These are phyloP conservation scores for Neltuma alba DNA, from an alignment of 306 rosid species.

Conservation along the genomic window DNA sequence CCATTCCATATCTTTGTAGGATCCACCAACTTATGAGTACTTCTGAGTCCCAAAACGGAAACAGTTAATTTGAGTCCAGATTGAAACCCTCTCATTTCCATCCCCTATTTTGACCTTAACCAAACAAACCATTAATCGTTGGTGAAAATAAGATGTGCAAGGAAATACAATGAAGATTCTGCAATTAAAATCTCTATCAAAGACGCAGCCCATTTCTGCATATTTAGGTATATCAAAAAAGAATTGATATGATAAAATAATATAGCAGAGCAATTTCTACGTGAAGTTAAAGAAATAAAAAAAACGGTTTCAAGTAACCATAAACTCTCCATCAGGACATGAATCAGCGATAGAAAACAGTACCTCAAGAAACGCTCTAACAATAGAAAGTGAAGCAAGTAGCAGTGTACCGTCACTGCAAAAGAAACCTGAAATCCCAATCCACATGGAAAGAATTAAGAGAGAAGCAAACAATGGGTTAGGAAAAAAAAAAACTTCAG, in stretches of 20 bases:
- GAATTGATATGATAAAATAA: neutral
- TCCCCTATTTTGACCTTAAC: neutral
- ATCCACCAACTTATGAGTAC: neutral
- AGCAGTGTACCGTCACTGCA: constrained; percentile 77
- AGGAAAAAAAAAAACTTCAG: neutral
- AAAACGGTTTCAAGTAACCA: constrained; percentile 13
- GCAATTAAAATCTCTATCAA: constrained; percentile 21
- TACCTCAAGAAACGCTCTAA: constrained; percentile 86
- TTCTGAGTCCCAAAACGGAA: neutral
- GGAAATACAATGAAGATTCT: constrained; percentile 1
- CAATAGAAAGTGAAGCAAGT: constrained; percentile 68
- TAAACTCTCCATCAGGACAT: constrained; percentile 17
- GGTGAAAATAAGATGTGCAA: constrained; percentile 5
- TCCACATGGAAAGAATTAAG: constrained; percentile 13
- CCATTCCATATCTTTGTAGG: neutral
- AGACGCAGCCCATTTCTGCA: neutral
- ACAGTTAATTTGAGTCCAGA: neutral
- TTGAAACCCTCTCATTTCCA: neutral
- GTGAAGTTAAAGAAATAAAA: neutral
- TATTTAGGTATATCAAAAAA: neutral
- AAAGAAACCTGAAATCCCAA: constrained; percentile 67
- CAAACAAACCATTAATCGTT: neutral
- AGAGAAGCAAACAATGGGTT: constrained; percentile 3
- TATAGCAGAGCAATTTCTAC: neutral
- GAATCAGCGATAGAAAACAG: neutral